Evolutionary conservation across 192 early-diverging fungal genomes (phyloP).

Genomic region (Phlyctochytrium bullatum): DNA sequence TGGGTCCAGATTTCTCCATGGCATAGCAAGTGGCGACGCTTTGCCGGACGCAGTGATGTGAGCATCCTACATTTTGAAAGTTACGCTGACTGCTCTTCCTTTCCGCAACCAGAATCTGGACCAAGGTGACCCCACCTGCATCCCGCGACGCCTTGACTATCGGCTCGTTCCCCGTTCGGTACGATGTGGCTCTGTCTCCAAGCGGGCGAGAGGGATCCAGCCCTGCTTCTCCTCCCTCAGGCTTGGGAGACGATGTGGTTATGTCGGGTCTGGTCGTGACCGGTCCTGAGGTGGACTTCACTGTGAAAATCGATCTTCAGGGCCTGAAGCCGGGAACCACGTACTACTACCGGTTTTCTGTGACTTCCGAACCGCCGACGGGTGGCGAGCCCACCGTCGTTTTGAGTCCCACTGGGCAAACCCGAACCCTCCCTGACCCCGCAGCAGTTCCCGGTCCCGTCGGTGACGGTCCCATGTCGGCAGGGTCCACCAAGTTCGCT

Average conservation of each 20-base stretch:
- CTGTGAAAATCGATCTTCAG: conserved; percentile 39
- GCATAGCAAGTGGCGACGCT: conserved; percentile 38
- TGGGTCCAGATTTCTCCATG: conserved; percentile 25
- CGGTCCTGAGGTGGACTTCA: conserved; percentile 32
- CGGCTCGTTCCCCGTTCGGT: conserved; percentile 15
- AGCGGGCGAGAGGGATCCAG: background rate
- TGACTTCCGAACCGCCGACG: background rate
- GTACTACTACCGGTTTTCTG: conserved; percentile 35
- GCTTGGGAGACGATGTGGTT: conserved; percentile 15
- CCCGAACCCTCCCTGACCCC: conserved; percentile 37
- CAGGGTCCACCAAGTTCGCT: conserved; percentile 23
- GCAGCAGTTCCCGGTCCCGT: conserved; percentile 9
- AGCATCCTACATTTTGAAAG: conserved; percentile 1
- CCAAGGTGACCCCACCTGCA: conserved; percentile 28
- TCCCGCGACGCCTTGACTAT: background rate
- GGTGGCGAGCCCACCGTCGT: background rate
- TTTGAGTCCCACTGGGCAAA: conserved; percentile 26
- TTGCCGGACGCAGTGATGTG: conserved; percentile 29
- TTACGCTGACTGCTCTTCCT: background rate
- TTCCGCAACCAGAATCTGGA: conserved; percentile 28
- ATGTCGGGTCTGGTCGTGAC: conserved; percentile 27
- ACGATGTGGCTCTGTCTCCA: conserved; percentile 19
- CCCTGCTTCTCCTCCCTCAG: conserved; percentile 11
- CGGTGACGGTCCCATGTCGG: background rate
- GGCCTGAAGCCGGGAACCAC: conserved; percentile 29